Evolutionary conservation across 78 protist genomes (phyloP).

Genomic region (Polysphondylium violaceum): DNA sequence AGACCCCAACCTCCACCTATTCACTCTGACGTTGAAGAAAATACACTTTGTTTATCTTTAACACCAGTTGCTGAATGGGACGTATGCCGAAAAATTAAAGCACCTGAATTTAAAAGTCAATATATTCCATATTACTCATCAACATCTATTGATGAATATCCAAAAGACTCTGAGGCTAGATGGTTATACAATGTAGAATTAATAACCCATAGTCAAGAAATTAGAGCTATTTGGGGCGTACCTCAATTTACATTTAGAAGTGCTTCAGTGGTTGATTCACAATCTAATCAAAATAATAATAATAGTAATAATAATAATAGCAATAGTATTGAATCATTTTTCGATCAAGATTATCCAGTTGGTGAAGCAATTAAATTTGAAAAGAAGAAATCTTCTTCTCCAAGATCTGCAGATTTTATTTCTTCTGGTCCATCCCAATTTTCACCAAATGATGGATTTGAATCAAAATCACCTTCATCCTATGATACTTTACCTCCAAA

Average conservation of each 20-base stretch:
- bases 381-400: constrained; percentile 63
- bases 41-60: constrained; percentile 44
- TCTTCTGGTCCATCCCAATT: background rate
- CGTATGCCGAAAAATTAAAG: constrained; percentile 48
- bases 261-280: too few species aligned
- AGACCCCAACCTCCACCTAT: constrained; percentile 60
- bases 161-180: constrained; percentile 51
- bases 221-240: constrained; percentile 66
- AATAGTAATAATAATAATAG: background rate
- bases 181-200: constrained; percentile 73
- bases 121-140: constrained; percentile 31
- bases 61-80: constrained; percentile 57
- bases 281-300: too few species aligned
- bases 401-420: constrained; percentile 31
- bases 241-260: constrained; percentile 73
- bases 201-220: constrained; percentile 77
- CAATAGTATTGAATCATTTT: background rate
- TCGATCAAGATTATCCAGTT: constrained; percentile 67
- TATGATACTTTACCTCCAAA: constrained; percentile 4
- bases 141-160: background rate
- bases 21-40: constrained; percentile 30
- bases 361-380: constrained; percentile 75
- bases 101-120: constrained; percentile 24
- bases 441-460: background rate
- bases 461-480: constrained; percentile 8